Percentiles rank a stretch among this genome's conserved stretches.
Conservation (phyloP, 2,329 filamentous ascomycete species). For the Malbranchea cinnamomea region DNA sequence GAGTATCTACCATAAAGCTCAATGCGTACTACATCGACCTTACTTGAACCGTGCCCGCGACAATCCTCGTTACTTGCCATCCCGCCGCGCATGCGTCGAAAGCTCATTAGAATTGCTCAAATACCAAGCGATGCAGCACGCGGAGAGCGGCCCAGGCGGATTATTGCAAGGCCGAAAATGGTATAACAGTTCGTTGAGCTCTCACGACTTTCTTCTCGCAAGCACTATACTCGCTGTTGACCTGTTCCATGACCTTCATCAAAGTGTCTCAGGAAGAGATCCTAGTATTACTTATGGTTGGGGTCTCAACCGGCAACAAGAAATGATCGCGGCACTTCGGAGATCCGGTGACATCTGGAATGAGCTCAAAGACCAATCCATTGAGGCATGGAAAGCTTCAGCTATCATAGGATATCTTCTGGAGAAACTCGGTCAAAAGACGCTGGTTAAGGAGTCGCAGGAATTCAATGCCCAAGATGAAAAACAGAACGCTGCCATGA, state of each 20-base stretch:
- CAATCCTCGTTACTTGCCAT: constrained; percentile 71
- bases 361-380: constrained; percentile 56
- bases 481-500: constrained; percentile 54
- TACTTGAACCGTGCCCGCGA: constrained; percentile 66
- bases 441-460: constrained; percentile 13
- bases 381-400: constrained; percentile 82
- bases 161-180: constrained; percentile 59
- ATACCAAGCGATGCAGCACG: constrained; percentile 60
- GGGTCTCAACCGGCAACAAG: constrained; percentile 39
- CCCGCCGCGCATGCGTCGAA: constrained; percentile 69
- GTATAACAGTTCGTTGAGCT: constrained; percentile 65
- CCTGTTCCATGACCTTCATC: constrained; percentile 46
- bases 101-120: constrained; percentile 68
- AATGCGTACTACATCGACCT: constrained; percentile 78
- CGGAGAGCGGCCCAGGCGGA: constrained; percentile 56
- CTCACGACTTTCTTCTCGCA: constrained; percentile 72
- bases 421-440: constrained; percentile 46
- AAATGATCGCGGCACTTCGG: constrained; percentile 64
- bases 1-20: constrained; percentile 73
- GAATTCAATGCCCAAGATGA: constrained; percentile 35
- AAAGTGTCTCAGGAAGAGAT: constrained; percentile 18
- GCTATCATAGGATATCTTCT: constrained; percentile 73
- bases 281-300: constrained; percentile 32
- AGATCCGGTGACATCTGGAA: constrained; percentile 67
- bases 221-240: constrained; percentile 76